These are phyloP conservation scores for Pythium monospermum DNA, from an alignment of 352 stramenopile genomes.

Conservation along the genomic window DNA sequence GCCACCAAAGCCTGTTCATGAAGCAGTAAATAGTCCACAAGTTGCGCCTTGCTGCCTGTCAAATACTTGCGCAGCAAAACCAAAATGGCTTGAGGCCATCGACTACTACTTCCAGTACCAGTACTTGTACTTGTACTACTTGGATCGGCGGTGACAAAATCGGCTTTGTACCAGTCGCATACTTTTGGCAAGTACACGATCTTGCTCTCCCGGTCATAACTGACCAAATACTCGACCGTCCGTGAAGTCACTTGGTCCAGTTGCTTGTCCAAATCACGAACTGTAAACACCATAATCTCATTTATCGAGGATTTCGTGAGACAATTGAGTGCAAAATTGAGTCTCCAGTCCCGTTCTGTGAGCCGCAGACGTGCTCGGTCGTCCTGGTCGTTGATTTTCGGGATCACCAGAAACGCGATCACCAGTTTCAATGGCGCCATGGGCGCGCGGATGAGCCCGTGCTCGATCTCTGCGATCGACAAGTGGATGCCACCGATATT, in stretches of 20 bases:
- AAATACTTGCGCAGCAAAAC: slow-evolving; percentile 28
- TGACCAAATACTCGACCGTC: slow-evolving; percentile 30
- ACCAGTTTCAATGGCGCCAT: slow-evolving; percentile 33
- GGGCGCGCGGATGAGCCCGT: slow-evolving; percentile 39
- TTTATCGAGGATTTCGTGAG: slow-evolving; percentile 44
- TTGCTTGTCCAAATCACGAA: slow-evolving; percentile 51
- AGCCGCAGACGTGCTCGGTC: slow-evolving; percentile 24
- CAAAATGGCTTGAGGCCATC: slow-evolving; percentile 27
- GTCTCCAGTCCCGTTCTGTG: slow-evolving; percentile 30
- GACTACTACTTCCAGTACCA: too few relatives aligned
- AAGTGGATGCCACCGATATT: slow-evolving; percentile 37
- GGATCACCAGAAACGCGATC: slow-evolving; percentile 44
- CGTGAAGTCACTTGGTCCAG: slow-evolving; percentile 29
- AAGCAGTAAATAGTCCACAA: slow-evolving; percentile 34
- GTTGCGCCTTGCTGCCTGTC: slow-evolving; percentile 24
- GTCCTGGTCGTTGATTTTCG: slow-evolving; percentile 28
- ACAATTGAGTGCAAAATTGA: slow-evolving; percentile 63
- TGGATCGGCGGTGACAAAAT: slow-evolving; percentile 36
- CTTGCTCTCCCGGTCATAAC: slow-evolving; percentile 40
- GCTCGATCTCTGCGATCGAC: slow-evolving; percentile 54
- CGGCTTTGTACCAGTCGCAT: slow-evolving; percentile 50
- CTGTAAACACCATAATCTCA: slow-evolving; percentile 48
- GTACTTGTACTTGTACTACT: too few relatives aligned
- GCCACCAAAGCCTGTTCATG: slow-evolving; percentile 27
- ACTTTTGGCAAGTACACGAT: slow-evolving; percentile 44